Base-by-base conservation (phyloP, 345 rosid species). In the Geranium brycei region DNA sequence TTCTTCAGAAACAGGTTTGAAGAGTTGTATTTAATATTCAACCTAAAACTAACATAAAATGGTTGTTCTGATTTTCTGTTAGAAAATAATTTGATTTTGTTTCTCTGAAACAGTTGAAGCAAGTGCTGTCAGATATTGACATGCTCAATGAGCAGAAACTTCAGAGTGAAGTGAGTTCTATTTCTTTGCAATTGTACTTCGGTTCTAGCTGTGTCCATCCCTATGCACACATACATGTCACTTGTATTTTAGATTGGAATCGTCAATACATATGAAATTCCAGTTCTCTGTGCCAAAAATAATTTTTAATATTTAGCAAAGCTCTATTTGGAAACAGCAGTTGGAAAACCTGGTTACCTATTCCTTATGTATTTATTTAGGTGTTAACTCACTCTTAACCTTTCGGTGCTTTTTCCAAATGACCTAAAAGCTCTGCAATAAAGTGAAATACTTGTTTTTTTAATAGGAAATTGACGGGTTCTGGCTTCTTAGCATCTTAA, bases 1-100 rank as follows among this genome's bases (percentile, higher is more conserved):
- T 66, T 72, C 77, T 74, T 70, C 76, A 71, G 73, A 88, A 82
- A 64, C 86, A 88, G 97, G 99, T 91, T 73, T 67, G 74, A 69
- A 75, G 59, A 78, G 31, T 41, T 67, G 63, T 30, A 40, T 59
- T 55, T 65, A 16, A 62, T 15, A 28, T 31, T 31, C 15, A 47
- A 13, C 51, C 31, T 19, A 18, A 32, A 51, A 18, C n/a, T 57
- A 32, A 5, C 23, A 16, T 58, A 28, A 15, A 23, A 28, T 30
- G 10, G 14, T 47, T 6, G 18, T 63, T 12, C 41, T 55, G 18
- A 38, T 28, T 64, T 28, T 19, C 10, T 57, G n/a, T 4, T 60
- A 38, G 18, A 60, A 57, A 5, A 28, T n/a, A 17, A n/a, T 13
- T 2, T 32, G 4, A 31, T 64, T 38, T 1, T 8, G 53, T 60